Evolutionary conservation across 2,329 filamentous ascomycete species (phyloP).

Genomic region (Penicillium sp.): DNA sequence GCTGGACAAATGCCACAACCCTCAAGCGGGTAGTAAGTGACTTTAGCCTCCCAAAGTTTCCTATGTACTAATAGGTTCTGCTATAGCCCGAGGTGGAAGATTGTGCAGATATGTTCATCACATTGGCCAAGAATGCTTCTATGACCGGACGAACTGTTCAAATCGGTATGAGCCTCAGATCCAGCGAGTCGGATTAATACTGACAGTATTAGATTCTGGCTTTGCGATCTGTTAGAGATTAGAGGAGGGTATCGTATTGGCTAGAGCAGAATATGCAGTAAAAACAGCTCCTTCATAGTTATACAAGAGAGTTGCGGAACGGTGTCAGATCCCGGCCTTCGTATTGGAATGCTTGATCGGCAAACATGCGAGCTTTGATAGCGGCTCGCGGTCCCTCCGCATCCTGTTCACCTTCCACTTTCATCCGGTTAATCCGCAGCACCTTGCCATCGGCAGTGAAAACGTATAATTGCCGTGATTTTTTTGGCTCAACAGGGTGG

Average conservation of each 20-base stretch:
- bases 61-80: background rate
- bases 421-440: slow-evolving; percentile 39
- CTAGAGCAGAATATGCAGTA: slow-evolving; percentile 19
- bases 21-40: slow-evolving; percentile 58
- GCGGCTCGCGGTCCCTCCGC: slow-evolving; percentile 39
- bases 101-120: slow-evolving; percentile 42
- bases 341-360: slow-evolving; percentile 29
- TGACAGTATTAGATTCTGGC: slow-evolving; percentile 32
- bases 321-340: slow-evolving; percentile 27
- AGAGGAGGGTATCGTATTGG: slow-evolving; percentile 19
- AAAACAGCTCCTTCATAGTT: slow-evolving; percentile 11
- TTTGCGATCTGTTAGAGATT: slow-evolving; percentile 26
- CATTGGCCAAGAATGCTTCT: slow-evolving; percentile 46
- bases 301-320: slow-evolving; percentile 38
- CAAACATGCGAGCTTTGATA: slow-evolving; percentile 42
- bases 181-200: slow-evolving; percentile 5
- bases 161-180: slow-evolving; percentile 35
- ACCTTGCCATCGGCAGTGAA: slow-evolving; percentile 39
- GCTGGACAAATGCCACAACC: slow-evolving; percentile 54
- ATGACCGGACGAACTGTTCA: slow-evolving; percentile 48
- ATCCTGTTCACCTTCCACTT: slow-evolving; percentile 41
- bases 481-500: slow-evolving; percentile 27
- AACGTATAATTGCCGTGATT: slow-evolving; percentile 35
- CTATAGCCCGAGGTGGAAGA: slow-evolving; percentile 44
- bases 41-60: background rate